Evolutionary conservation across 805 yeast species (phyloP).

Genomic region (Torulaspora maleeae): DNA sequence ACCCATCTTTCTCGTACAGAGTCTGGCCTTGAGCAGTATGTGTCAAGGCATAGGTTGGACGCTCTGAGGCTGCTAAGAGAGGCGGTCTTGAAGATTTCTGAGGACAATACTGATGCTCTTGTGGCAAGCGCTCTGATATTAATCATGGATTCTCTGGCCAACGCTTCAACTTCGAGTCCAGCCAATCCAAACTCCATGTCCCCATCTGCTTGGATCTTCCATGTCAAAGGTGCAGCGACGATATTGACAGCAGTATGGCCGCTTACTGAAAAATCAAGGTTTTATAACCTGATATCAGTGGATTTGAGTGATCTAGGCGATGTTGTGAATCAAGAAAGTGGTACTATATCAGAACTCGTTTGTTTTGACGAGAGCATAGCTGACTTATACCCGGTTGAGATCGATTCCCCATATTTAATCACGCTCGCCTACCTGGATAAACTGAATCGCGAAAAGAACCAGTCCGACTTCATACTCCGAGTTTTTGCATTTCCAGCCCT

Average conservation of each 20-base stretch:
- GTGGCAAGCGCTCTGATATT: slow-evolving; percentile 87
- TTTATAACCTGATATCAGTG: slow-evolving; percentile 69
- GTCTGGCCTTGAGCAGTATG: slow-evolving; percentile 71
- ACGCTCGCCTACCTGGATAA: slow-evolving; percentile 83
- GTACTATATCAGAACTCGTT: slow-evolving; percentile 50
- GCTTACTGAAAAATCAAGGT: slow-evolving; percentile 60
- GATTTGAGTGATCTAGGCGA: slow-evolving; percentile 89
- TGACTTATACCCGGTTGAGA: slow-evolving; percentile 81
- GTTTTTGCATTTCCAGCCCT: slow-evolving; percentile 92
- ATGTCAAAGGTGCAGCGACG: slow-evolving; percentile 95
- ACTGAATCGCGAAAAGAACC: slow-evolving; percentile 72
- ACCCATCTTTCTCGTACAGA: slow-evolving; percentile 81
- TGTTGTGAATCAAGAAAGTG: slow-evolving; percentile 37
- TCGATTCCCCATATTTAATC: slow-evolving; percentile 79
- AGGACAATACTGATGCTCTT: slow-evolving; percentile 85
- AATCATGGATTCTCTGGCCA: slow-evolving; percentile 90
- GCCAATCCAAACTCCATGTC: slow-evolving; percentile 51
- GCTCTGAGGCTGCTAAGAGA: slow-evolving; percentile 76
- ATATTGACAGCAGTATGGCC: slow-evolving; percentile 97
- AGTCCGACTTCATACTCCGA: slow-evolving; percentile 79
- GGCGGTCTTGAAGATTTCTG: slow-evolving; percentile 77
- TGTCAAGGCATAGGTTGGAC: slow-evolving; percentile 81
- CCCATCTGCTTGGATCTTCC: slow-evolving; percentile 95
- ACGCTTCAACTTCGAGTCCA: slow-evolving; percentile 57
- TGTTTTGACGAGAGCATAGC: slow-evolving; percentile 85